phyloP scores from a whole-genome alignment of 495 filamentous ascomycete species.

The Xylaria palmicola region DNA sequence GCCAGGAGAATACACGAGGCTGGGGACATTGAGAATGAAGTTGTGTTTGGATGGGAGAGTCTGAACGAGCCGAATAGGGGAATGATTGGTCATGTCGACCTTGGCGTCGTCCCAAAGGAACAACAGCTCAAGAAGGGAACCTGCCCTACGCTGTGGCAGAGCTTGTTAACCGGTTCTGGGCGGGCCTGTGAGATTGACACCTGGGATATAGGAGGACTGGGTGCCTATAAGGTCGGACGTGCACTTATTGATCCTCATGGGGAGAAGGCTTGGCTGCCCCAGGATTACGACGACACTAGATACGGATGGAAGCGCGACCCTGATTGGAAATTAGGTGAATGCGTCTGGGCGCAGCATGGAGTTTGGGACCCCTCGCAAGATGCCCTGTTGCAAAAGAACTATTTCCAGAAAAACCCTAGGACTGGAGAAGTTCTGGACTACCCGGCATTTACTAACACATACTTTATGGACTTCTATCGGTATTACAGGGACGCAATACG shows the following conservation, averaged over 20 bases:
- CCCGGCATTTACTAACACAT: slow-evolving; percentile 80
- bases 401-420: slow-evolving; percentile 74
- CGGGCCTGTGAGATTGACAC: slow-evolving; percentile 84
- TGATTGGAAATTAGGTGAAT: slow-evolving; percentile 87
- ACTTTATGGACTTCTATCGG: slow-evolving; percentile 84
- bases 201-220: slow-evolving; percentile 91
- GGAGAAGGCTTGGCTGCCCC: slow-evolving; percentile 77
- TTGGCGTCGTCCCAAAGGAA: slow-evolving; percentile 77
- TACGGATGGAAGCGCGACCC: slow-evolving; percentile 91
- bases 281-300: slow-evolving; percentile 74
- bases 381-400: slow-evolving; percentile 76
- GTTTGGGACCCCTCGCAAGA: slow-evolving; percentile 87
- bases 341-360: slow-evolving; percentile 95
- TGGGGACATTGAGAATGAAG: slow-evolving; percentile 80
- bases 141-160: slow-evolving; percentile 92
- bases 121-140: slow-evolving; percentile 93
- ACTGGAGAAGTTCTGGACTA: slow-evolving; percentile 74
- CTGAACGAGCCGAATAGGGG: slow-evolving; percentile 94
- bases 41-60: slow-evolving; percentile 94
- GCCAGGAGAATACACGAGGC: slow-evolving; percentile 86
- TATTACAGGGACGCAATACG: slow-evolving; percentile 72
- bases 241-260: slow-evolving; percentile 86
- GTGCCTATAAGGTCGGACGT: slow-evolving; percentile 83
- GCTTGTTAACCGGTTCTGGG: slow-evolving; percentile 85
- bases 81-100: slow-evolving; percentile 79